phyloP scores from a whole-genome alignment of 2,329 filamentous ascomycete genomes.

The Ophiocordyceps camponoti-saundersi region DNA sequence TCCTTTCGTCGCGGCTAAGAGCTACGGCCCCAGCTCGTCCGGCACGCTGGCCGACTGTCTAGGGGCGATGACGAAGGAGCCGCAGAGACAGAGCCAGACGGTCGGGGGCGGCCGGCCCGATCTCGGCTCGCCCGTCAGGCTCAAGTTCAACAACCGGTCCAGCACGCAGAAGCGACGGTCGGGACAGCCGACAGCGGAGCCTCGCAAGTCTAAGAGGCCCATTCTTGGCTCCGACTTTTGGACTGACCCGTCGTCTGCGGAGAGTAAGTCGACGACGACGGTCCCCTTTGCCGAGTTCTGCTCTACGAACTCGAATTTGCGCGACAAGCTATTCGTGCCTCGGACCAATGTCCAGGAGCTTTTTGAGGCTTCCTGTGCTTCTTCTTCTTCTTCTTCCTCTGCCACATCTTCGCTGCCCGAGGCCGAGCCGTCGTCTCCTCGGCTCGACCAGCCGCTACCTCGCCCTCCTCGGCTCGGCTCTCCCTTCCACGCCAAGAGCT shows the following conservation, averaged over 20 bases:
- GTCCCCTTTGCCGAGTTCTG: slow-evolving; percentile 14
- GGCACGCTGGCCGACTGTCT: slow-evolving; percentile 24
- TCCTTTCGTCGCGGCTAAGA: slow-evolving; percentile 37
- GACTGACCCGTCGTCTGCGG: slow-evolving; percentile 24
- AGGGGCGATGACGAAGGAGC: slow-evolving; percentile 11
- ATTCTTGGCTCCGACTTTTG: slow-evolving; percentile 38
- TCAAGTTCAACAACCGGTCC: slow-evolving; percentile 32
- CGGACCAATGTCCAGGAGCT: slow-evolving; percentile 24
- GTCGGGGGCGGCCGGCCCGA: slow-evolving; percentile 31
- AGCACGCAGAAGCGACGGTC: slow-evolving; percentile 39
- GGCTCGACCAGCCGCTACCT: slow-evolving; percentile 5
- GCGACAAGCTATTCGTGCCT: slow-evolving; percentile 22
- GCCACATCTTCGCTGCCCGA: slow-evolving; percentile 2
- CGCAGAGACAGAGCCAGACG: slow-evolving; percentile 28
- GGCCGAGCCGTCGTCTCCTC: not conserved
- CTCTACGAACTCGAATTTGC: slow-evolving; percentile 14
- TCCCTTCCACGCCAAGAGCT: slow-evolving; percentile 32
- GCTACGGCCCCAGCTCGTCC: slow-evolving; percentile 46
- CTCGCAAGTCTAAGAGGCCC: slow-evolving; percentile 31
- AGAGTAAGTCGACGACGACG: slow-evolving; percentile 5
- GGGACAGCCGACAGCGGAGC: slow-evolving; percentile 26
- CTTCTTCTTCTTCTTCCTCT: not conserved
- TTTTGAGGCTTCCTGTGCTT: slow-evolving; percentile 15
- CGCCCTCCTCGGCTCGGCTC: slow-evolving; percentile 35
- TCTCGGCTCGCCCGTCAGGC: slow-evolving; percentile 35